Evolutionary conservation across 768 basidiomycete species (phyloP).

Genomic region (Auriscalpium microsporum): DNA sequence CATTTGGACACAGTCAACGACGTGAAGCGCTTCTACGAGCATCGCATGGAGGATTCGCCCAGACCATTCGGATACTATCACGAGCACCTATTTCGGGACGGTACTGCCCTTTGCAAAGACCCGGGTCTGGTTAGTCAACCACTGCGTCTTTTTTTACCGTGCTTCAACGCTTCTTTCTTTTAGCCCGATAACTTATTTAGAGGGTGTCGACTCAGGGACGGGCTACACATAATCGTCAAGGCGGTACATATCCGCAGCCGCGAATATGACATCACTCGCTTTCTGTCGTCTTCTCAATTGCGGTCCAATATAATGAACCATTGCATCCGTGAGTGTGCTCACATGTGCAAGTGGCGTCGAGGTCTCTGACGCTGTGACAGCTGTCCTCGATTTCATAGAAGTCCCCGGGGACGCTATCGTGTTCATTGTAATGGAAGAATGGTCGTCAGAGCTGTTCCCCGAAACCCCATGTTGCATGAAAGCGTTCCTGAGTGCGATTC

Average conservation of each 20-base stretch:
- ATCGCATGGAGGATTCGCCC: slow-evolving; percentile 20
- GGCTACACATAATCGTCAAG: slow-evolving; percentile 52
- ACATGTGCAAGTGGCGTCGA: background rate
- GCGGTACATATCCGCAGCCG: slow-evolving; percentile 57
- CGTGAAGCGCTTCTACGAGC: slow-evolving; percentile 50
- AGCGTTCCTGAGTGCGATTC: slow-evolving; percentile 47
- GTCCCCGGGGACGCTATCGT: slow-evolving; percentile 41
- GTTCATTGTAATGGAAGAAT: slow-evolving; percentile 77
- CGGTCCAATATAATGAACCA: slow-evolving; percentile 62
- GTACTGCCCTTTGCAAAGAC: slow-evolving; percentile 61
- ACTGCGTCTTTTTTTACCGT: background rate
- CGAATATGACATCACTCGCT: slow-evolving; percentile 51
- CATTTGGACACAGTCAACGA: slow-evolving; percentile 63
- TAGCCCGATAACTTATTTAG: slow-evolving; percentile 71
- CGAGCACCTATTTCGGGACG: slow-evolving; percentile 30
- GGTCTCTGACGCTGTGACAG: slow-evolving; percentile 26
- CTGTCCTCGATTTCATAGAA: slow-evolving; percentile 57
- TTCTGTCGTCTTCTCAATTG: slow-evolving; percentile 44
- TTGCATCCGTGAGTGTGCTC: slow-evolving; percentile 50
- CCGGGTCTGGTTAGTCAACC: slow-evolving; percentile 51
- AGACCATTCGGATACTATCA: slow-evolving; percentile 27
- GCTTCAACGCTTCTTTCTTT: background rate
- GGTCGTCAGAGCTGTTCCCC: slow-evolving; percentile 56
- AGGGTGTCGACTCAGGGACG: slow-evolving; percentile 45
- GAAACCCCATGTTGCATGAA: slow-evolving; percentile 42